Conservation (phyloP, 106 monocot genomes). For the Dendrobium huoshanense region DNA sequence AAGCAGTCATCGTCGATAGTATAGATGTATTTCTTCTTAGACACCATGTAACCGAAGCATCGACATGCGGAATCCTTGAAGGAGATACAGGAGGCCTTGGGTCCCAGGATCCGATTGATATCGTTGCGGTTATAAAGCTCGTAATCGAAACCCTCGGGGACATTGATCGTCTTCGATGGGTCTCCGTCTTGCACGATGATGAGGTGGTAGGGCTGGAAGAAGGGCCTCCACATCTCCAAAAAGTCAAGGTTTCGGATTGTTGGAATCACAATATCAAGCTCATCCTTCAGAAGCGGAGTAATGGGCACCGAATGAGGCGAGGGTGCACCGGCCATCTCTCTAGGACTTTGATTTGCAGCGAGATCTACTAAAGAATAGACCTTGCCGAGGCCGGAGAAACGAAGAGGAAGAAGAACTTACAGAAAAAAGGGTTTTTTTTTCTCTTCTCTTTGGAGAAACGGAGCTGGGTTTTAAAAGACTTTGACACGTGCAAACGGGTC, state of each 20-base stretch:
- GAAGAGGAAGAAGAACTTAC: background rate
- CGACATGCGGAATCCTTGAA: constrained; percentile 94
- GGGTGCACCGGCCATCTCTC: background rate
- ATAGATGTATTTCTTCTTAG: constrained; percentile 94
- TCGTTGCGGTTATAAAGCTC: constrained; percentile 87
- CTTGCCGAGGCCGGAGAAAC: background rate
- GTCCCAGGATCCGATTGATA: constrained; percentile 78
- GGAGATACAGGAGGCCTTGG: constrained; percentile 84
- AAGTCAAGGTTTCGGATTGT: constrained; percentile 76
- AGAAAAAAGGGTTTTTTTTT: background rate
- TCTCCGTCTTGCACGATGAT: constrained; percentile 92
- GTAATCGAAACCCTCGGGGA: constrained; percentile 84
- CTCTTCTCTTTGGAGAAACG: background rate
- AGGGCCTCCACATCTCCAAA: constrained; percentile 82
- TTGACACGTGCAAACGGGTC: background rate
- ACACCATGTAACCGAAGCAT: constrained; percentile 89
- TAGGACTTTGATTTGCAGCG: background rate
- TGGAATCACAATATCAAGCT: constrained; percentile 72
- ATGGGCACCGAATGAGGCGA: constrained; percentile 11
- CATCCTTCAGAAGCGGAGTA: constrained; percentile 41
- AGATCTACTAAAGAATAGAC: background rate
- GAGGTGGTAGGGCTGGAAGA: constrained; percentile 80
- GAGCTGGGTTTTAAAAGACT: background rate
- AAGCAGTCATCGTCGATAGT: constrained; percentile 95
- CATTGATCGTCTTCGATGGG: constrained; percentile 54